Conservation (phyloP, 176 grass and related monocot genomes). For the Rhynchospora pubera region DNA sequence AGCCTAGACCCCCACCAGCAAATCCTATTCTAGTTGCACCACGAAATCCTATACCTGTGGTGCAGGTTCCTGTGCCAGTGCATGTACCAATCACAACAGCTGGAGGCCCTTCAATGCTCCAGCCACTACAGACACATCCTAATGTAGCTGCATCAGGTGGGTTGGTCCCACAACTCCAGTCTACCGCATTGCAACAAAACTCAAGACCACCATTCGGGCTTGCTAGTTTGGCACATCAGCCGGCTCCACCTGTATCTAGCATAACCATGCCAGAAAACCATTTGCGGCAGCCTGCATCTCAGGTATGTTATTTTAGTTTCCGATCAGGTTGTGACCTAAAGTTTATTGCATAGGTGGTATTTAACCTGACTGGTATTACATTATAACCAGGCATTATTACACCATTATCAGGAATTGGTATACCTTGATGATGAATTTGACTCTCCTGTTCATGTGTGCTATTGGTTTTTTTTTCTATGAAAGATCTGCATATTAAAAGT, state of each 20-base stretch:
- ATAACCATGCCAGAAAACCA: constrained; percentile 36
- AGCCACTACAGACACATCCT: constrained; percentile 17
- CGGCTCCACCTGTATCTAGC: constrained; percentile 21
- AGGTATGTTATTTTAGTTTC: constrained; percentile 40
- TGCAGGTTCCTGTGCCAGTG: constrained; percentile 14
- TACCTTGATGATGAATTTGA: neutral
- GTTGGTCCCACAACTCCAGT: constrained; percentile 42
- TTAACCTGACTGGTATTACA: neutral
- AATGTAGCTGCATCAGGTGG: constrained; percentile 40
- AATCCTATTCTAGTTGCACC: constrained; percentile 11
- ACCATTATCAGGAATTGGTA: neutral
- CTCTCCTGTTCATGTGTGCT: neutral
- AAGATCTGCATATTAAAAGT: neutral
- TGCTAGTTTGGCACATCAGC: constrained; percentile 21
- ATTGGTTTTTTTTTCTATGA: neutral
- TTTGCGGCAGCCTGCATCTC: constrained; percentile 36
- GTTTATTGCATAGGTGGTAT: neutral
- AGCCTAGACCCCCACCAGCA: constrained; percentile 44
- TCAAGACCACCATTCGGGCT: constrained; percentile 32
- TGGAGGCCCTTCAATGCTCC: constrained; percentile 35
- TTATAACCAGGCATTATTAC: neutral
- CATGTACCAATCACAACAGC: constrained; percentile 37
- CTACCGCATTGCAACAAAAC: constrained; percentile 43
- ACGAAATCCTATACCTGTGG: constrained; percentile 39
- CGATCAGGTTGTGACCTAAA: neutral